Evolutionary conservation across 1,284 basidiomycete genomes (phyloP), one percentile per base, ranked within the genome.

Genomic region (Volvariella surrecta): DNA sequence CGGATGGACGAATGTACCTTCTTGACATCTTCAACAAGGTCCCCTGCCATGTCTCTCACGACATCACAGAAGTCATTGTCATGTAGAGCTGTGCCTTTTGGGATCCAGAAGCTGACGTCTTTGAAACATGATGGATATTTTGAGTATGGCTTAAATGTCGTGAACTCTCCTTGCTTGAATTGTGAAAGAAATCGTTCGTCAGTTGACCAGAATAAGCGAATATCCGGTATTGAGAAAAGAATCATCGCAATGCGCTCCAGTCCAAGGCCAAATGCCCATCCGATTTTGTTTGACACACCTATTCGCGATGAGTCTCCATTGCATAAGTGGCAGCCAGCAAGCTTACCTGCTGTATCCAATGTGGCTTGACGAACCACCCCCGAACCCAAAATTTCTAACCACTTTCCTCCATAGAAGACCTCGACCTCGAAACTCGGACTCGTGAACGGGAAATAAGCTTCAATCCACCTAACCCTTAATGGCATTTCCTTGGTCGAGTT

Each of bases 181-280:
- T 99, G 96, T 8, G 75, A 73, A 22, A 88, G 64, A 73, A 99
- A 99, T 7, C 95, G 83, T 15, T 74, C 56, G 57, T 99, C 96
- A 41, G 70, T 63, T 1, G 93, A 94, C 96, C 96, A 99, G 73
- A 99, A 99, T 10, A 99, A 71, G n/a, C 96, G 88, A 57, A 99
- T 99, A 60, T 99, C 96, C 2, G 95, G 96, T 45, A 99, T 96
- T 13, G 83, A 87, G 66, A 88, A 99, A 42, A 99, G 77, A 48
- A 99, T 84, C 96, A 99, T 99, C 21, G 95, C 93, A 52, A 99
- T 96, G 18, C 96, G 81, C 60, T 99, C 96, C 37, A 99, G 74
- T 4, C 96, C 96, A 30, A 99, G 81, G 11, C 96, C 96, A 56
- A 98, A 99, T 0, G 96, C 96, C 96, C 96, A 99, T 18, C 93